phyloP scores from a whole-genome alignment of 352 stramenopile species.

The Ochromonadaceae sp. region DNA sequence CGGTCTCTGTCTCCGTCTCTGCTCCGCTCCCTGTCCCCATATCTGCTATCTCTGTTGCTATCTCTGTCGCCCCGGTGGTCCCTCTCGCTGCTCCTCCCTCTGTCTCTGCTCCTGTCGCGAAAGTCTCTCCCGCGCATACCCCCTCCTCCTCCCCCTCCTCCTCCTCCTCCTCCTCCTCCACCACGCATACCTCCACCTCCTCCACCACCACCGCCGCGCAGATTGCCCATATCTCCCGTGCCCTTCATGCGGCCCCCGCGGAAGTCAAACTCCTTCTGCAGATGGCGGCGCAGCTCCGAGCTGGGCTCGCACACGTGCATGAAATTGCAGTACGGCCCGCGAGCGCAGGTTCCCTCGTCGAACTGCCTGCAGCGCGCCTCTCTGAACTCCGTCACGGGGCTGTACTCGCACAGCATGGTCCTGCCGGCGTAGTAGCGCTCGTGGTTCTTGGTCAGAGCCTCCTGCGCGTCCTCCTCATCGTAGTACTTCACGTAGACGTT shows the following conservation, averaged over 20 bases:
- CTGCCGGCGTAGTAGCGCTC: constrained; percentile 91
- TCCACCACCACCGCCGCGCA: not conserved
- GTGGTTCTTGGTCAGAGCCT: constrained; percentile 85
- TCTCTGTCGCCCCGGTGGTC: not conserved
- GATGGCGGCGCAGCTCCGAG: constrained; percentile 54
- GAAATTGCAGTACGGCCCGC: constrained; percentile 98
- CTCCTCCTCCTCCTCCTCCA: not conserved
- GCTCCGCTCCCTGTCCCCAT: not conserved
- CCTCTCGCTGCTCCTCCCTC: not conserved
- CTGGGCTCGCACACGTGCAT: constrained; percentile 91
- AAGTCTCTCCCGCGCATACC: not conserved
- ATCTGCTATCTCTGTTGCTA: not conserved
- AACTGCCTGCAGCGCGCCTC: constrained; percentile 95
- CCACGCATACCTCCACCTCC: not conserved
- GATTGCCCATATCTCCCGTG: not conserved
- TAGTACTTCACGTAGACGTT: constrained; percentile 98
- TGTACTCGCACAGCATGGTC: constrained; percentile 90
- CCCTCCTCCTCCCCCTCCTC: not conserved
- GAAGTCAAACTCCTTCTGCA: constrained; percentile 38
- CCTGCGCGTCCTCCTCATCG: constrained; percentile 92
- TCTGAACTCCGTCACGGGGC: constrained; percentile 93
- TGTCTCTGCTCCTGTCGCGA: not conserved
- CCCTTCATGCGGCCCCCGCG: not conserved
- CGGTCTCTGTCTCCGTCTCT: constrained; percentile 8
- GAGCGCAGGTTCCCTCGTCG: constrained; percentile 88